Conservation (phyloP, 208 protist genomes). For the Entamoeba invadens region DNA sequence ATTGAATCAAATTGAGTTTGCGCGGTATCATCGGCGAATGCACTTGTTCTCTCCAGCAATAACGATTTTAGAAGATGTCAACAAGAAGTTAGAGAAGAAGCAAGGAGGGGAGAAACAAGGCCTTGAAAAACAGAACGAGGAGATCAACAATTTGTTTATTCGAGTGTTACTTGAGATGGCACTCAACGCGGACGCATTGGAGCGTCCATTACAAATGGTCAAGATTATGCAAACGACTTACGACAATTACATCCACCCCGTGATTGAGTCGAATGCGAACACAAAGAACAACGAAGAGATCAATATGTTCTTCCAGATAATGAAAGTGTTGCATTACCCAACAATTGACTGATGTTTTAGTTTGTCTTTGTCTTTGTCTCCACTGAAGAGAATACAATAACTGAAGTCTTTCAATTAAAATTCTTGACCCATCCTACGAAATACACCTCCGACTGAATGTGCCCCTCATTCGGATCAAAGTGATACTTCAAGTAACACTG, state of each 20-base stretch:
- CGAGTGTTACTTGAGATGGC: background rate
- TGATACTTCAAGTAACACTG: background rate
- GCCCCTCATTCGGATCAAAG: background rate
- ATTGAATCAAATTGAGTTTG: background rate
- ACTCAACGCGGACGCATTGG: background rate
- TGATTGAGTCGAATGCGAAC: background rate
- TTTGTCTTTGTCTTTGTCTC: no score
- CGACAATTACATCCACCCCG: background rate
- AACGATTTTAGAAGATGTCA: background rate
- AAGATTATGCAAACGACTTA: background rate
- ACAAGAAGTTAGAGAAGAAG: background rate
- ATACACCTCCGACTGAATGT: background rate
- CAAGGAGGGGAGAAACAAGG: background rate
- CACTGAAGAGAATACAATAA: no score
- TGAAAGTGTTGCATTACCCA: background rate
- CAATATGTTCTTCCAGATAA: background rate
- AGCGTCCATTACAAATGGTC: background rate
- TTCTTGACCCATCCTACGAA: background rate
- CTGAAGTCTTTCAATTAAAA: no score
- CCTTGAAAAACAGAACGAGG: background rate
- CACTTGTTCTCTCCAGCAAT: background rate
- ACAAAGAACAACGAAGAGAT: background rate
- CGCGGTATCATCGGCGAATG: background rate
- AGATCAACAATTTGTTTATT: background rate
- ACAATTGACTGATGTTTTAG: background rate